These are phyloP conservation scores for Ogataea glucozyma DNA, from an alignment of 805 yeast species.

Conservation along the genomic window DNA sequence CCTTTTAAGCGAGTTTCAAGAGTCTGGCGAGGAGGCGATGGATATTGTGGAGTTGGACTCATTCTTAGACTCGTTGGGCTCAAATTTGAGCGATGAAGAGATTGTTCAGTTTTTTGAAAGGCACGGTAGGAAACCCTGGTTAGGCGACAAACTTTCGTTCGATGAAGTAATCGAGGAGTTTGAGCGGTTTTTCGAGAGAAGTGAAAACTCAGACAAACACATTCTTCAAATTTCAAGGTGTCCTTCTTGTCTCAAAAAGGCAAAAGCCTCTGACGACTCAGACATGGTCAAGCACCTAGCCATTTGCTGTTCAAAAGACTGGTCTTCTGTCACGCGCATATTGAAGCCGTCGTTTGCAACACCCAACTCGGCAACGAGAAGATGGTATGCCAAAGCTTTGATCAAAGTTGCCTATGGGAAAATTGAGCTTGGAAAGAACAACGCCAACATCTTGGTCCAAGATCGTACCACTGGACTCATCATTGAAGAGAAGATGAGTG, in stretches of 20 bases:
- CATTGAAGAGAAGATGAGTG: constrained; percentile 90
- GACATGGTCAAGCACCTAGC: constrained; percentile 88
- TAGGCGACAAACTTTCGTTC: constrained; percentile 49
- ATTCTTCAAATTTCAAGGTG: constrained; percentile 68
- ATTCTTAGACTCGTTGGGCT: constrained; percentile 66
- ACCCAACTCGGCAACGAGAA: constrained; percentile 75
- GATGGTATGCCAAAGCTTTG: constrained; percentile 84
- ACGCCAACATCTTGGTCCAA: constrained; percentile 93
- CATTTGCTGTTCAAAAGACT: constrained; percentile 76
- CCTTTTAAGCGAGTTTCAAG: constrained; percentile 50
- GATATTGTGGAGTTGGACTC: constrained; percentile 62
- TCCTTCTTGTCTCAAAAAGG: constrained; percentile 72
- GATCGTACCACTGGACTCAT: constrained; percentile 86
- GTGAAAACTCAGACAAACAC: constrained; percentile 26
- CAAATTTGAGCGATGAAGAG: constrained; percentile 54
- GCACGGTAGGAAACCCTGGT: constrained; percentile 49
- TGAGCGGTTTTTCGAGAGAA: constrained; percentile 41
- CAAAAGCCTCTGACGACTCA: constrained; percentile 54
- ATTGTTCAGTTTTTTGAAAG: constrained; percentile 53
- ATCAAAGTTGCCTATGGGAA: constrained; percentile 88
- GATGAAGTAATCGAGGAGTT: constrained; percentile 49
- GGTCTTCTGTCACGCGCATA: constrained; percentile 66
- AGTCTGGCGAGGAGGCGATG: constrained; percentile 45
- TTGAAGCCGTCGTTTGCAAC: constrained; percentile 73
- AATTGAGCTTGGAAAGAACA: constrained; percentile 80